phyloP scores from a whole-genome alignment of 1,139 yeast species.

The Lizanozyma gosingica region DNA sequence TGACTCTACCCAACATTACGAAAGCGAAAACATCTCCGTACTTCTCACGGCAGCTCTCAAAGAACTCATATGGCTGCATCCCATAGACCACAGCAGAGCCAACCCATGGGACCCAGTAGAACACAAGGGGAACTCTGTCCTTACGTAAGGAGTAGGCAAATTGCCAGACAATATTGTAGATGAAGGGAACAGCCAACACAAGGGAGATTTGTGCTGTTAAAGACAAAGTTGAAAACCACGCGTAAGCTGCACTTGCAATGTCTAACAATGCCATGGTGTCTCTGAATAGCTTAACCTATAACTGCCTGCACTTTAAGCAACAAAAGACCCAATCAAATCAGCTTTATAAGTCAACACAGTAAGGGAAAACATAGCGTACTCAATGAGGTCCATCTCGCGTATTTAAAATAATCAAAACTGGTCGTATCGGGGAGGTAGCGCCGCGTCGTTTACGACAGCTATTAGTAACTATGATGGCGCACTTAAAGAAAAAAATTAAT shows the following conservation, averaged over 20 bases:
- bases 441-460: background rate
- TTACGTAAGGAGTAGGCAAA: slow-evolving; percentile 60
- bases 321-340: background rate
- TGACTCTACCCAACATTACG: slow-evolving; percentile 76
- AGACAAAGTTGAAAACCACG: slow-evolving; percentile 18
- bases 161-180: slow-evolving; percentile 65
- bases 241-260: slow-evolving; percentile 12
- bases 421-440: slow-evolving; percentile 1
- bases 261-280: slow-evolving; percentile 9
- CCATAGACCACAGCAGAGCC: slow-evolving; percentile 89
- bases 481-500: no score
- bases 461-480: no score
- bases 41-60: slow-evolving; percentile 64
- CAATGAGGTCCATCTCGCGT: background rate
- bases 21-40: slow-evolving; percentile 92
- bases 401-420: background rate
- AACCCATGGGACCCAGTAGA: slow-evolving; percentile 92
- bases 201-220: slow-evolving; percentile 24
- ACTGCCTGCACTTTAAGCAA: background rate
- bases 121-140: slow-evolving; percentile 82
- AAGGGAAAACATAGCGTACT: background rate
- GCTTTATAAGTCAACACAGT: background rate
- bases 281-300: background rate
- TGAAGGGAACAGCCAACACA: slow-evolving; percentile 36
- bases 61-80: slow-evolving; percentile 87